Evolutionary conservation across 2,329 filamentous ascomycete species (phyloP), one percentile per base, ranked within the genome.

Genomic region (Fusarium falciforme): DNA sequence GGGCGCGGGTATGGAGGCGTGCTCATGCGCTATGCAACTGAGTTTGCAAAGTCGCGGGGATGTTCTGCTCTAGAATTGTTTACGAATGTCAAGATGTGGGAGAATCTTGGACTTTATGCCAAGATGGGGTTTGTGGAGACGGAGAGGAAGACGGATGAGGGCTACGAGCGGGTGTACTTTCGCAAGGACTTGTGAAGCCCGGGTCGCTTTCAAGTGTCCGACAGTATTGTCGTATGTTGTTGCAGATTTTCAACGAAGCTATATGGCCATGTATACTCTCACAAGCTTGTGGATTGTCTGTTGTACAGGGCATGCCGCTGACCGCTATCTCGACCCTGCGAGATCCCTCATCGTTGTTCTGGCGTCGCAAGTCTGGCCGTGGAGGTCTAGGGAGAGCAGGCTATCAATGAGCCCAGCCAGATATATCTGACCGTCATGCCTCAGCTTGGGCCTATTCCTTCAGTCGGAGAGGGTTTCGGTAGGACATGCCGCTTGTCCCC

Each of bases 131-230:
- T 82, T 22, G n/a, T 61, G 0, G 80, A 84, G 67, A 78, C 68
- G 3, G 82, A 60, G 10, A 71, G 81, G 12, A 76, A 61, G 38
- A 75, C 47, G 0, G 82, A 83, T 16, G 76, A 78, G 14, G 82
- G 82, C 0, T 83, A 80, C 49, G 75, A 82, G 6, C 72, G 82
- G 3, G 82, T 84, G 0, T 84, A 80, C 60, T 84, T 80, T 63
- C 76, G 79, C 0, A 83, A 80, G 42, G 65, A 70, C 0, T 25
- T 82, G n/a, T 77, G 65, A 81, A 83, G 64, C 8, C 4, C 5
- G 17, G 11, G 17, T 40, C 5, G 17, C 5, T 3, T 20, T 2
- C 3, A 27, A 47, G 22, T 5, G 10, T 12, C 9, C 3, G 16
- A n/a, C 27, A 8, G n/a, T 29, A 6, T n/a, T 29, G 25, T n/a